Evolutionary conservation across 2,329 filamentous ascomycete genomes (phyloP).

Genomic region (Trichophyton verrucosum): DNA sequence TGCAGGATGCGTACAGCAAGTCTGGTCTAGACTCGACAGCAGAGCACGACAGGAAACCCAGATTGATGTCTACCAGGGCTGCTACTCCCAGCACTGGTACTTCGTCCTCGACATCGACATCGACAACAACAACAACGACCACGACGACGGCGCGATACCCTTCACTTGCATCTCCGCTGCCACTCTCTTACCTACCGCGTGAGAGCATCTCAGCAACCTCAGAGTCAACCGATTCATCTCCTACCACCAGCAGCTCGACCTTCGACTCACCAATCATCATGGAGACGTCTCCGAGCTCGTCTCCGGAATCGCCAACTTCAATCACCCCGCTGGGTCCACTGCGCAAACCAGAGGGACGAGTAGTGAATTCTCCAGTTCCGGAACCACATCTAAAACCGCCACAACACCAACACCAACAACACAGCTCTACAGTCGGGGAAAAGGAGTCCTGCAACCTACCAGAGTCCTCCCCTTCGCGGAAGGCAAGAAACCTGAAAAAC

Average conservation of each 20-base stretch:
- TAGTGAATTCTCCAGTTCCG: not conserved
- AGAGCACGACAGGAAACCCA: not conserved
- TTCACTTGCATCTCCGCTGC: not conserved
- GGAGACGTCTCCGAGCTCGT: conserved; percentile 82
- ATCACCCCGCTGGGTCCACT: conserved; percentile 45
- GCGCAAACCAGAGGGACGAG: not conserved
- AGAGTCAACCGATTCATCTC: conserved; percentile 84
- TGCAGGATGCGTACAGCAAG: not conserved
- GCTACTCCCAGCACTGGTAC: too few relatives aligned
- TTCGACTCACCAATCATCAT: conserved; percentile 83
- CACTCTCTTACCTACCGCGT: conserved; percentile 26
- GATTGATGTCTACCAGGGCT: not conserved
- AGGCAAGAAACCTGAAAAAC: conserved; percentile 50
- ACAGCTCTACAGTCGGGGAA: not conserved
- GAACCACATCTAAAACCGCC: conserved; percentile 1
- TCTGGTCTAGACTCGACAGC: not conserved
- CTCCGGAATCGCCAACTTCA: conserved; percentile 75
- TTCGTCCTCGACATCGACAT: too few relatives aligned
- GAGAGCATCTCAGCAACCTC: conserved; percentile 41
- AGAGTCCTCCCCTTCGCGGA: conserved; percentile 24
- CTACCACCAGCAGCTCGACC: conserved; percentile 84
- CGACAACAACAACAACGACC: not conserved
- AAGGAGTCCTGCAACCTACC: conserved; percentile 7
- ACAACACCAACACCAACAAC: not conserved
- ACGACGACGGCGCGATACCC: not conserved